Conservation (phyloP, 129 eudicot genomes). For the Apium graveolens region DNA sequence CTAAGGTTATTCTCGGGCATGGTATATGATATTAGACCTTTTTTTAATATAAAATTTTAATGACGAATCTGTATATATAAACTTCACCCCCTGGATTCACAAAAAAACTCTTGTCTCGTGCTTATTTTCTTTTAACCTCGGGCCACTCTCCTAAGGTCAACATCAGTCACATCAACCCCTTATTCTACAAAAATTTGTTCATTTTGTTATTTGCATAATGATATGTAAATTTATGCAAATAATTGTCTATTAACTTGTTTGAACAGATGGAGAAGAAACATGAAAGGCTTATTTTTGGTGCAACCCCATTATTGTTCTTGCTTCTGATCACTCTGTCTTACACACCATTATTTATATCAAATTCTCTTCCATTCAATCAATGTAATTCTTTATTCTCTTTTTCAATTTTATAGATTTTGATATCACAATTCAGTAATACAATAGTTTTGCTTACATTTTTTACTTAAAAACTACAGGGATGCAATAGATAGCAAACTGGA, state of each 20-base stretch:
- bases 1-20: too few species aligned
- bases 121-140: too few species aligned
- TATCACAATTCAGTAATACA: background rate
- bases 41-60: too few species aligned
- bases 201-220: too few species aligned
- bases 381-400: slow-evolving; percentile 11
- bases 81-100: too few species aligned
- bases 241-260: background rate
- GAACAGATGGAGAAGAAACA: slow-evolving; percentile 15
- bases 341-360: slow-evolving; percentile 13
- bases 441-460: background rate
- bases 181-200: too few species aligned
- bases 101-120: too few species aligned
- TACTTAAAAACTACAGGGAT: slow-evolving; percentile 9
- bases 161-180: too few species aligned
- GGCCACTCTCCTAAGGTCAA: too few species aligned
- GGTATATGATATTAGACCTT: too few species aligned
- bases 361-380: slow-evolving; percentile 6
- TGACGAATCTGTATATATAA: too few species aligned
- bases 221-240: background rate
- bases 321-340: slow-evolving; percentile 18
- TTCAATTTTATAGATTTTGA: background rate
- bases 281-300: slow-evolving; percentile 16
- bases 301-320: slow-evolving; percentile 21
- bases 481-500: slow-evolving; percentile 9